Evolutionary conservation across 129 eudicot genomes (phyloP), one percentile per base, ranked within the genome.

Genomic region (Flaveria trinervia): DNA sequence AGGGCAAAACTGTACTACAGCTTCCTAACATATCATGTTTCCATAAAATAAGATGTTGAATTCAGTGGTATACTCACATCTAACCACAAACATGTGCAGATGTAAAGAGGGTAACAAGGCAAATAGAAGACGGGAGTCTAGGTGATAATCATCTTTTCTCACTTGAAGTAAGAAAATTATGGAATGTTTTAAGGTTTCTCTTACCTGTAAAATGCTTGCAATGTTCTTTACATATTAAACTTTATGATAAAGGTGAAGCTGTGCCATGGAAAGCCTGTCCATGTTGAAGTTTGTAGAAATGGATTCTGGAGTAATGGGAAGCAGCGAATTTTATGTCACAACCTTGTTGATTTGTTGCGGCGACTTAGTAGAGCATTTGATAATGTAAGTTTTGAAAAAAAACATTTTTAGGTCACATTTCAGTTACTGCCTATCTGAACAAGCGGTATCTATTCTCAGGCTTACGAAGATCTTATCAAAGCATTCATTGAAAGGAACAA

Each of bases 401-500:
- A 62, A 72, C 57, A 18, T 69, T 46, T 69, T 25, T 59, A 13
- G 41, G 17, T 73, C 79, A 48, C 78, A 43, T 52, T 39, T 86
- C 41, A 52, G 12, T 41, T 9, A 45, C 49, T 56, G 70, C 57
- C 20, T 41, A 36, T 76, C 77, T 65, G 45, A 77, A 78, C 15
- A 51, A 36, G 25, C 17, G 13, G 55, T 41, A 65, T 72, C 36
- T 81, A 52, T 18, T 75, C 71, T 78, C 89, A 95, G 99, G 97
- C 99, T 64, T 95, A 95, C 50, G 94, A 92, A 79, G 99, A 92
- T 54, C 97, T 95, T 83, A 88, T 92, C 77, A 88, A 92, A 82
- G 99, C 97, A 49, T 95, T 95, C 81, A 86, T 84, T 10, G 99
- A 95, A 77, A 88, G 99, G 64, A 95, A 95, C 84, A 95, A 95